Base-by-base conservation (phyloP, 257 asterid species). In the Verbena officinalis region DNA sequence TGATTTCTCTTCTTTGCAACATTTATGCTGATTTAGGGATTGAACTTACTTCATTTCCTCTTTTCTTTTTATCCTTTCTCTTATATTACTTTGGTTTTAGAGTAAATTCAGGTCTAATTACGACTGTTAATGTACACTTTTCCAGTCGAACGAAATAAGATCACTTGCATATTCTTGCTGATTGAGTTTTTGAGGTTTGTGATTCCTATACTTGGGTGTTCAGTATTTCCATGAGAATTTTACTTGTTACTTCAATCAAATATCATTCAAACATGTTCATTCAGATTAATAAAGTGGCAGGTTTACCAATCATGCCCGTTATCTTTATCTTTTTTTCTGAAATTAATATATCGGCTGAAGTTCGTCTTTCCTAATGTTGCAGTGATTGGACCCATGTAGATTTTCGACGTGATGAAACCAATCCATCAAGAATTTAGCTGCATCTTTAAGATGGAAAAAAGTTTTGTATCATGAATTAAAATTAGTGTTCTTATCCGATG, bases 301-400 rank as follows among this genome's bases (percentile, higher is more conserved):
- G 34, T 16, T n/a, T 11, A 44, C 10, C 44, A n/a, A 45, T n/a
- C n/a, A n/a, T 5, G 45, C 57, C 34, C 8, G 14, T n/a, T 46
- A 43, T 15, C 5, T 44, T 24, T 11, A 21, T 59, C 53, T 9
- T 31, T 13, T 27, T 62, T 0, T 30, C 7, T 2, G 36, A 3
- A 7, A 64, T 39, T 7, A 16, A 22, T 49, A 19, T 17, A 14
- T 51, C 12, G 7, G 23, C 56, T 55, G 9, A 60, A 12, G 5
- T 46, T 12, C 1, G 1, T 62, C 34, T 45, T n/a, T 3, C 20
- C 42, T 34, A 9, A 15, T 49, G 39, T 59, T 71, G 68, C 77
- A 72, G 68, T 39, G 40, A 51, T 14, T 27, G 39, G 33, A 16
- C 55, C n/a, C 42, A 16, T 56, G 60, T 14, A 33, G 59, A 53